Evolutionary conservation across 768 basidiomycete species (phyloP), one percentile per base, ranked within the genome.

Genomic region (Asterophora parasitica): DNA sequence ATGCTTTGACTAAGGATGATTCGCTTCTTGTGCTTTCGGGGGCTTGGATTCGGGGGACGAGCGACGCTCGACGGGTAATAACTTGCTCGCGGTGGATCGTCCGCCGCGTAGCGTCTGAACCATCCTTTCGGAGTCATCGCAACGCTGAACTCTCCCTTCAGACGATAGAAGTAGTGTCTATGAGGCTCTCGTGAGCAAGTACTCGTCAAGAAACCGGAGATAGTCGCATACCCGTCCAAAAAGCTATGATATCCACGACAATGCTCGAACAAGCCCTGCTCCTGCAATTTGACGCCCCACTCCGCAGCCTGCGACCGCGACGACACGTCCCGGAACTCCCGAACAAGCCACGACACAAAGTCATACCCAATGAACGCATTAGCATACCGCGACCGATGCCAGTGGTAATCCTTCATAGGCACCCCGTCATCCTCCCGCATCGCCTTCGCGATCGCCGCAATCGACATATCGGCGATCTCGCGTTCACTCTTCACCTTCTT

Each of bases 291-390:
- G 26, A 74, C 67, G 4, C 90, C 95, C 79, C 82, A 86, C 51
- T 92, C 88, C 13, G 78, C 68, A 0, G 78, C 95, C 55, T 92
- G 87, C 20, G 85, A 81, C 43, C 90, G 73, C 12, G 85, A 88
- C 1, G 86, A 83, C 6, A 96, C 81, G 61, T 97, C 94, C 26
- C 83, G 79, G 59, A 93, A 97, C 64, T 93, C 88, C 27, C 88
- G 79, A n/a, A 89, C 80, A 15, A 96, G 70, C 94, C 94, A 98
- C 1, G 85, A 85, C 17, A 93, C 88, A 55, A 97, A 82, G 34
- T 92, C 90, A 53, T 81, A 83, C 1, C 94, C 94, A 8, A 83
- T 90, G 63, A 98, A 97, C 4, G 87, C 83, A 53, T 92, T 85
- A 3, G 79, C 76, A 59, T 92, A 90, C 31, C 75, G 76, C 13